phyloP scores from a whole-genome alignment of 2,329 filamentous ascomycete genomes.

The Chalaropsis ovoidea region DNA sequence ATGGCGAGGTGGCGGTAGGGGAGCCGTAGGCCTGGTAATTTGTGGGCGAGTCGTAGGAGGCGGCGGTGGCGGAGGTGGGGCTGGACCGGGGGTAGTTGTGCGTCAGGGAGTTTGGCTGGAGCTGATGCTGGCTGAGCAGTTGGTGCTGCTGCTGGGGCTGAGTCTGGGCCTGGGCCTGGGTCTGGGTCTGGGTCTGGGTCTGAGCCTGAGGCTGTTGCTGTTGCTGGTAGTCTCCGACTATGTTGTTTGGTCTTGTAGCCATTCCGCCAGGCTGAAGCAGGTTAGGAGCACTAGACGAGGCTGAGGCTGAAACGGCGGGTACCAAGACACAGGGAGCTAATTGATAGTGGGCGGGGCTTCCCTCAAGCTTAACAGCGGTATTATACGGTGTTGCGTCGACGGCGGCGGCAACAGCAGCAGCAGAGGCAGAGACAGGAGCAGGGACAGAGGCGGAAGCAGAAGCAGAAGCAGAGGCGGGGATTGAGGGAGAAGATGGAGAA shows the following conservation, averaged over 20 bases:
- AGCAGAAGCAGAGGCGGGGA: constrained; percentile 4
- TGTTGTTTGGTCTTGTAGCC: constrained; percentile 29
- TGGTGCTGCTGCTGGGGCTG: not conserved
- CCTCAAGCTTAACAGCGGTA: constrained; percentile 8
- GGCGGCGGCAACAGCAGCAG: not conserved
- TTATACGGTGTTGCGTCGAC: constrained; percentile 8
- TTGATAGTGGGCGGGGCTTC: constrained; percentile 16
- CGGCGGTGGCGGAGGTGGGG: constrained; percentile 39
- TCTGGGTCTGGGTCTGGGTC: not conserved
- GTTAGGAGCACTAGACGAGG: constrained; percentile 42
- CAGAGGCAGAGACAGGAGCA: not conserved
- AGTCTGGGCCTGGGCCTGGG: not conserved
- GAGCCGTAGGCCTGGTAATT: constrained; percentile 43
- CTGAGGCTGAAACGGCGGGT: constrained; percentile 18
- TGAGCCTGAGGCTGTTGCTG: constrained; percentile 10
- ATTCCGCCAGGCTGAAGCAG: constrained; percentile 48
- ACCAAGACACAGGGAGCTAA: constrained; percentile 7
- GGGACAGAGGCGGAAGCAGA: not conserved
- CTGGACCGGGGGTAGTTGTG: constrained; percentile 80
- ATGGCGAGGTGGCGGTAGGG: constrained; percentile 45
- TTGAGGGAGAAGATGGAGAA: constrained; percentile 12
- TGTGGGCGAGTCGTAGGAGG: constrained; percentile 46
- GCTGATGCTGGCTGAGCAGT: not conserved
- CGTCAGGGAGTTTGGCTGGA: constrained; percentile 27
- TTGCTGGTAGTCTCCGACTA: constrained; percentile 18